Conservation (phyloP, 164 flowering plant genomes). For the Aristolochia fimbriata region DNA sequence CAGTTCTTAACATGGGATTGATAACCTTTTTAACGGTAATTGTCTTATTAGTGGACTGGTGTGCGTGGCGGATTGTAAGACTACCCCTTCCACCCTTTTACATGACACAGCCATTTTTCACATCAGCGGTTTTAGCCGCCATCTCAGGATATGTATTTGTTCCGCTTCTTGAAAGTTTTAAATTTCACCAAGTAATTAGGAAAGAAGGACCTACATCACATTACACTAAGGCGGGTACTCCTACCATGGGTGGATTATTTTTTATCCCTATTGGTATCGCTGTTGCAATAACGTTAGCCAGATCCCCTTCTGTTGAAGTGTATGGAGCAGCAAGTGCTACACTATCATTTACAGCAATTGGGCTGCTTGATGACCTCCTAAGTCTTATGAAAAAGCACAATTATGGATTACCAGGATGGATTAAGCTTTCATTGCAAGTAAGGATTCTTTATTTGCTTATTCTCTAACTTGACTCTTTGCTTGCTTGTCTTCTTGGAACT, state of each 20-base stretch:
- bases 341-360: conserved; percentile 40
- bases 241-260: conserved; percentile 90
- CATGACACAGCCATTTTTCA: conserved; percentile 60
- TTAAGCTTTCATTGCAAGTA: conserved; percentile 55
- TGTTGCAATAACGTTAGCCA: conserved; percentile 46
- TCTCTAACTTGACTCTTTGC: neutral
- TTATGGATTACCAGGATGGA: conserved; percentile 43
- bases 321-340: conserved; percentile 33
- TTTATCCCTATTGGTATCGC: conserved; percentile 66
- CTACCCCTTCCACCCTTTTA: conserved; percentile 61
- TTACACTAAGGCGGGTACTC: conserved; percentile 42
- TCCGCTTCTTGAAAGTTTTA: conserved; percentile 50
- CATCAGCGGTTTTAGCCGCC: conserved; percentile 43
- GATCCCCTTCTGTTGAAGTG: conserved; percentile 66
- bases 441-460: conserved; percentile 6
- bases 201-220: conserved; percentile 42
- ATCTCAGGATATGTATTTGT: conserved; percentile 57
- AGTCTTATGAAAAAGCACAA: conserved; percentile 39
- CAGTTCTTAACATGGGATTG: conserved; percentile 46
- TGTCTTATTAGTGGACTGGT: conserved; percentile 63
- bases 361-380: conserved; percentile 60
- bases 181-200: conserved; percentile 36
- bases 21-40: conserved; percentile 39
- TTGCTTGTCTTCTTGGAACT: neutral
- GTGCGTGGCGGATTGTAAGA: conserved; percentile 86